Evolutionary conservation across 257 asterid species (phyloP).

Genomic region (Sherardia arvensis): DNA sequence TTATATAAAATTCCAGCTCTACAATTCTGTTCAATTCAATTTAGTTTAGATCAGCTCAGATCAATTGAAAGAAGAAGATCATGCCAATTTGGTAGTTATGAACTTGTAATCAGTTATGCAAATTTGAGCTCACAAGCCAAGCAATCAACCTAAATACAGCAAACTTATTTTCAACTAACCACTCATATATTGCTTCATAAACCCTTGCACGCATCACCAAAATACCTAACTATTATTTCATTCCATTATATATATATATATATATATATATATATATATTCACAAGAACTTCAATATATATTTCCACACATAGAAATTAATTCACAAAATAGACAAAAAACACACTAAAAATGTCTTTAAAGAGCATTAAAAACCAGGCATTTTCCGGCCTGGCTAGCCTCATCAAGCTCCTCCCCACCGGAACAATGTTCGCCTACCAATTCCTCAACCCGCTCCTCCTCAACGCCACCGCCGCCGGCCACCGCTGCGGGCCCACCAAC

Average conservation of each 20-base stretch:
- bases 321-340: background rate
- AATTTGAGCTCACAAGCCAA: background rate
- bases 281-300: no score
- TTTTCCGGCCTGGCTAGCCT: constrained; percentile 55
- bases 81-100: background rate
- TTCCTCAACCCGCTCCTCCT: constrained; percentile 63
- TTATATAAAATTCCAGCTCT: no score
- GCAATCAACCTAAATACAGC: background rate
- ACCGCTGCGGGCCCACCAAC: constrained; percentile 39
- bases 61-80: no score
- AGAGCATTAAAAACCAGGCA: constrained; percentile 17
- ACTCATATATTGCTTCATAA: background rate
- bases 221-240: background rate
- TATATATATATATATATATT: no score
- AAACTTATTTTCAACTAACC: background rate
- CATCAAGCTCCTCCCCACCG: constrained; percentile 73
- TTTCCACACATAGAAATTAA: background rate
- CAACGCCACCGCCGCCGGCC: constrained; percentile 30
- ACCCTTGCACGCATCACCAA: background rate
- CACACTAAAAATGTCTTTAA: background rate
- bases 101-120: no score
- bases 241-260: no score
- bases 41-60: no score
- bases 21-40: no score
- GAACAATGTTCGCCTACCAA: constrained; percentile 60